phyloP scores from a whole-genome alignment of 441 rosid species.

The Erysimum cheiri region DNA sequence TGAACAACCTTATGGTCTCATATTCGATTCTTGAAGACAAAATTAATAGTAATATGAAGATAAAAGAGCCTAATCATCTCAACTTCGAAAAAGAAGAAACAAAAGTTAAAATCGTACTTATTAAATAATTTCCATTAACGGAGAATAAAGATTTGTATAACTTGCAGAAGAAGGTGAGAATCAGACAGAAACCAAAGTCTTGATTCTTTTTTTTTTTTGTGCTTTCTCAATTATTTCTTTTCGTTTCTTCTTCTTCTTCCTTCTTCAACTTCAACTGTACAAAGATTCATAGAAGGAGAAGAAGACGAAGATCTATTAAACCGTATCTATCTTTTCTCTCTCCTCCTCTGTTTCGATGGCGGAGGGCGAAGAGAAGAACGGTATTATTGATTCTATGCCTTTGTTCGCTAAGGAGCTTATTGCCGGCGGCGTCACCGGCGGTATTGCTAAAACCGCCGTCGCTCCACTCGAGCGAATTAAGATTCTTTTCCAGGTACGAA shows the following conservation, averaged over 20 bases:
- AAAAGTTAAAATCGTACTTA: not conserved
- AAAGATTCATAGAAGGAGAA: slow-evolving; percentile 19
- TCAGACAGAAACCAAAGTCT: slow-evolving; percentile 9
- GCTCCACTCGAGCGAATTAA: slow-evolving; percentile 96
- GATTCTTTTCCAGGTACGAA: slow-evolving; percentile 84
- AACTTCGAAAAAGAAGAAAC: too few relatives aligned
- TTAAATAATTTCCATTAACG: not conserved
- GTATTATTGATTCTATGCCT: slow-evolving; percentile 72
- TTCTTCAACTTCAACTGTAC: slow-evolving; percentile 6
- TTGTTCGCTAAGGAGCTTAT: slow-evolving; percentile 77
- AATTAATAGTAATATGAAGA: too few relatives aligned
- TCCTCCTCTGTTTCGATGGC: slow-evolving; percentile 41
- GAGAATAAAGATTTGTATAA: slow-evolving; percentile 14
- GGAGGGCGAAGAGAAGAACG: slow-evolving; percentile 63
- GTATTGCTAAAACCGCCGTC: slow-evolving; percentile 82
- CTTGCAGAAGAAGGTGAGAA: slow-evolving; percentile 41
- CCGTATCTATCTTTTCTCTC: slow-evolving; percentile 25
- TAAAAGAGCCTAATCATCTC: too few relatives aligned
- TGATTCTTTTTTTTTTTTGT: not conserved
- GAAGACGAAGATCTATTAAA: slow-evolving; percentile 34
- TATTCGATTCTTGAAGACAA: not conserved
- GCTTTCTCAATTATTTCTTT: not conserved
- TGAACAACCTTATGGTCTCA: too few relatives aligned
- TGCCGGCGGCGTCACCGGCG: slow-evolving; percentile 94
- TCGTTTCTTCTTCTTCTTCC: slow-evolving; percentile 16